A percentile compares a stretch with the other conserved stretches of the same genome.
These are phyloP conservation scores for Colletotrichum graminicola DNA, from an alignment of 2,329 filamentous ascomycete species.

Conservation along the genomic window DNA sequence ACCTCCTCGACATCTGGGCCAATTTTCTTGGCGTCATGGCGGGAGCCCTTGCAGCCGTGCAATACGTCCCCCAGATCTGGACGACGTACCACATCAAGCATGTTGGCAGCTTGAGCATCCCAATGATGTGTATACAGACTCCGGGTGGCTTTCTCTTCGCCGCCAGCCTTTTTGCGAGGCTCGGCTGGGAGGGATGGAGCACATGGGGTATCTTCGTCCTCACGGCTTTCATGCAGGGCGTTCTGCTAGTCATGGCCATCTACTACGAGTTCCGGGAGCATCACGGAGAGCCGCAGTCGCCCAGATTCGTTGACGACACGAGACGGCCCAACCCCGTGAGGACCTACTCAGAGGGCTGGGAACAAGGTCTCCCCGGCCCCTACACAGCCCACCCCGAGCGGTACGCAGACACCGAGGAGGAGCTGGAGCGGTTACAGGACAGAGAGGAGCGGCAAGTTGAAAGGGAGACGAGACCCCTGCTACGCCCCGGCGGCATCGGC, in stretches of 20 bases:
- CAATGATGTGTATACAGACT: conserved; percentile 99
- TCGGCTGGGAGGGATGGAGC: conserved; percentile 90
- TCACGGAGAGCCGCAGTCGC: conserved; percentile 48
- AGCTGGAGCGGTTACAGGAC: conserved; percentile 63
- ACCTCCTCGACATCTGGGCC: conserved; percentile 81
- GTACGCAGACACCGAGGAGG: conserved; percentile 65
- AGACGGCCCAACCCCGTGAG: conserved; percentile 55
- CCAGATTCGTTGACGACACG: conserved; percentile 40
- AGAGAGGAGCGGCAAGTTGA: conserved; percentile 64
- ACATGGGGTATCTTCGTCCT: conserved; percentile 94
- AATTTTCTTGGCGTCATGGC: conserved; percentile 86
- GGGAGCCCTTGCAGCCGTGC: conserved; percentile 82
- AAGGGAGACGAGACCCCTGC: conserved; percentile 63
- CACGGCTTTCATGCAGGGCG: conserved; percentile 87
- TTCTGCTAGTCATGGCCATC: conserved; percentile 82
- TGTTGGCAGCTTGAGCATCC: conserved; percentile 91
- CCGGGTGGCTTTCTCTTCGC: conserved; percentile 93
- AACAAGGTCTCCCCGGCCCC: conserved; percentile 63
- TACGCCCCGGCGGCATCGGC: conserved; percentile 64
- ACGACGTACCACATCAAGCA: conserved; percentile 89
- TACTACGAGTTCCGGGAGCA: conserved; percentile 73
- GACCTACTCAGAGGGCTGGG: conserved; percentile 64
- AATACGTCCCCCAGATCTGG: conserved; percentile 96
- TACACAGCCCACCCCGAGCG: conserved; percentile 66
- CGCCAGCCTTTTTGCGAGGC: conserved; percentile 81